Base-by-base conservation (phyloP, 2,329 filamentous ascomycete genomes). In the Phialemonium atrogriseum region DNA sequence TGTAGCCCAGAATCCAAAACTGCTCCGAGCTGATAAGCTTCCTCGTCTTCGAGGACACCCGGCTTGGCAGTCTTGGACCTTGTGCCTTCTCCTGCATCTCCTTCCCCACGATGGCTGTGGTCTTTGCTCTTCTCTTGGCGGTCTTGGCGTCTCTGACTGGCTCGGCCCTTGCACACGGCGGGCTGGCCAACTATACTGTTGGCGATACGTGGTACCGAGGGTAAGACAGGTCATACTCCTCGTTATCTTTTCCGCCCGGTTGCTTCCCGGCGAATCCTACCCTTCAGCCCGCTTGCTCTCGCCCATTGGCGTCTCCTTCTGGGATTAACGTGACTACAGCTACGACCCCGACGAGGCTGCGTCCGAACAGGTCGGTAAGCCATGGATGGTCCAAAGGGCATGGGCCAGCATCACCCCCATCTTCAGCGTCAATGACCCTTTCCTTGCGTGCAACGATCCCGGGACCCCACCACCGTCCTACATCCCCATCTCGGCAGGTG, bases 161-260 rank as follows among this genome's bases (percentile, higher is more conserved):
- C 10, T 34, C 31, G 33, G 46, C 30, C 13, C 18, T 35, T 10
- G 52, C 49, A 12, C 58, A 60, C 37, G 58, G 57, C 6, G 58
- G 57, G 5, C 44, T 62, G 7, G 45, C 51, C 20, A 60, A 60
- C 39, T 62, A 60, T 39, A 60, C 57, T 3, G 58, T 62, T 1
- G 58, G 55, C 17, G 52, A 59, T 3, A 55, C 47, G 10, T 60
- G 58, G 58, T 60, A 60, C 30, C 47, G 55, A 46, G 58, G 57
- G 55, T 60, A 35, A 38, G 50, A 33, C 14, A 9, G 21, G 10
- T 12, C 17, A 10, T 16, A n/a, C 15, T 27, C 9, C n/a, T n/a
- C n/a, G n/a, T n/a, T n/a, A n/a, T n/a, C n/a, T n/a, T 30, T 13
- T 10, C 17, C 7, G 3, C 18, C 8, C n/a, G n/a, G 14, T 18